These are phyloP conservation scores for Linnemannia exigua DNA, from an alignment of 192 early-diverging fungal species.

Conservation along the genomic window DNA sequence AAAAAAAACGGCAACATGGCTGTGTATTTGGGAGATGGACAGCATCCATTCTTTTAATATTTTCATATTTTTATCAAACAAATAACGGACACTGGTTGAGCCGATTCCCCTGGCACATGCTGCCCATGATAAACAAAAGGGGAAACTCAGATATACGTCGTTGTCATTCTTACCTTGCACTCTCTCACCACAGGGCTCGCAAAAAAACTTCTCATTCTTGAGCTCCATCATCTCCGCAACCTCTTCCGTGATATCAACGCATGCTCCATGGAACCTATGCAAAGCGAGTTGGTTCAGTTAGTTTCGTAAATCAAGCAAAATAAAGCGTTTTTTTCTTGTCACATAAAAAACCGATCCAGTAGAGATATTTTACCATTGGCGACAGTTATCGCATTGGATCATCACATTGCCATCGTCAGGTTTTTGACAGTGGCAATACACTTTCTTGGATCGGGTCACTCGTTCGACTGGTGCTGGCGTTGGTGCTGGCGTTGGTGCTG, in stretches of 20 bases:
- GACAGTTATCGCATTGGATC: slow-evolving; percentile 81
- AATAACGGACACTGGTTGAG: neutral
- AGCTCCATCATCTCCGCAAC: slow-evolving; percentile 61
- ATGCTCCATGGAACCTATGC: slow-evolving; percentile 73
- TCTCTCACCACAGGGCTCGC: slow-evolving; percentile 45
- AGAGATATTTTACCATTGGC: slow-evolving; percentile 75
- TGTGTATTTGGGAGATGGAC: neutral
- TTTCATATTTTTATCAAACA: neutral
- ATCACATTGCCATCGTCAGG: slow-evolving; percentile 80
- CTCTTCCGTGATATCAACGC: slow-evolving; percentile 72
- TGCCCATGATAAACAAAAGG: slow-evolving; percentile 11
- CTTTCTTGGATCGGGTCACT: slow-evolving; percentile 58
- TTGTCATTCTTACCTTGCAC: slow-evolving; percentile 49
- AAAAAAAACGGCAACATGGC: neutral
- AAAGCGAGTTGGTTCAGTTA: neutral
- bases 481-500: neutral
- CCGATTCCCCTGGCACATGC: neutral
- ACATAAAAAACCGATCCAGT: neutral
- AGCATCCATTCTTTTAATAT: slow-evolving; percentile 4
- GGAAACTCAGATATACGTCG: neutral
- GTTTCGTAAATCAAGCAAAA: neutral
- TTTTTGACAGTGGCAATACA: slow-evolving; percentile 81
- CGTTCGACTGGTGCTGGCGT: slow-evolving; percentile 18
- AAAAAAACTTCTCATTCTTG: slow-evolving; percentile 56
- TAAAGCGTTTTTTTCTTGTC: neutral